Evolutionary conservation across 306 rosid species (phyloP).

Genomic region (Hylodesmum podocarpum): DNA sequence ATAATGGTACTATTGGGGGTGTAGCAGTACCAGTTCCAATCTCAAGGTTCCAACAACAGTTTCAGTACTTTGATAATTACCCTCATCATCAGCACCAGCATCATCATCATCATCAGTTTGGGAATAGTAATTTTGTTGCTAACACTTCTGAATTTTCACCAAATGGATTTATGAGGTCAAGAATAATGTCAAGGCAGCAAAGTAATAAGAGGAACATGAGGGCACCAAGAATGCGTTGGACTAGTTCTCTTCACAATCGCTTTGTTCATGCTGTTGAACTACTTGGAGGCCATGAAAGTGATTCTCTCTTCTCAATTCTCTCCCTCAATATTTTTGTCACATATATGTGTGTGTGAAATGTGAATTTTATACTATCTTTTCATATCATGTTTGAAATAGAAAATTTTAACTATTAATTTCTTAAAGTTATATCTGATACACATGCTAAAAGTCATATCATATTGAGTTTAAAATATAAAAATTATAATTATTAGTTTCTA

Average conservation of each 20-base stretch:
- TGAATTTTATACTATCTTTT: not conserved
- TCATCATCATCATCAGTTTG: slow-evolving; percentile 38
- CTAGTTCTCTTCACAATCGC: slow-evolving; percentile 83
- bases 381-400: not conserved
- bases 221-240: slow-evolving; percentile 98
- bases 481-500: not conserved
- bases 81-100: slow-evolving; percentile 17
- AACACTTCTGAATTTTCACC: slow-evolving; percentile 53
- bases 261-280: slow-evolving; percentile 90
- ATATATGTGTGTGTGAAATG: not conserved
- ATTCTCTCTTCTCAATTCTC: not conserved
- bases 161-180: slow-evolving; percentile 55
- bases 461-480: not conserved
- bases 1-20: slow-evolving; percentile 16
- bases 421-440: not conserved
- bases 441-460: too few species aligned
- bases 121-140: slow-evolving; percentile 13
- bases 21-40: slow-evolving; percentile 21
- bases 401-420: not conserved
- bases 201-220: slow-evolving; percentile 69
- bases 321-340: not conserved
- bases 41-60: slow-evolving; percentile 47
- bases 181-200: slow-evolving; percentile 47
- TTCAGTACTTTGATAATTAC: slow-evolving; percentile 31
- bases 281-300: slow-evolving; percentile 98